Evolutionary conservation across 2,329 filamentous ascomycete species (phyloP), one percentile per base, ranked within the genome.

Genomic region (Dactylellina parvicollis): DNA sequence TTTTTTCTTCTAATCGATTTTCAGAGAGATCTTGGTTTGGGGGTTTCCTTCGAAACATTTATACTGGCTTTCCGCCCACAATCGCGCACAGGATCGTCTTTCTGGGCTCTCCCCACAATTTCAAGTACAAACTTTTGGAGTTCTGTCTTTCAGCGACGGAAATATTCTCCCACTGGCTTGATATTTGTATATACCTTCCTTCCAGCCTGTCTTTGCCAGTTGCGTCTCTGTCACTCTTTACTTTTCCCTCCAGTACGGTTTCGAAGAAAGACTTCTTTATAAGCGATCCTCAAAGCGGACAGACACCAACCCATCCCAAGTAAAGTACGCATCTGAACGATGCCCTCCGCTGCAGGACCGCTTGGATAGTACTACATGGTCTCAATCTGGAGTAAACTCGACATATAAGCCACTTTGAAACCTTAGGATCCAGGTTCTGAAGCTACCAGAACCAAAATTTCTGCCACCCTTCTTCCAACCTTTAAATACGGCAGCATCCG

Each of bases 181-280:
- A 38, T 14, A 38, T 28, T 5, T 36, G 28, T 61, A 38, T 50
- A 46, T 40, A 36, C 30, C 22, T 28, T 38, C 18, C 24, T 52
- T 20, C 20, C 32, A 9, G 2, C 14, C 47, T 28, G 24, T 32
- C 7, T 54, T 40, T 52, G 14, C 7, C 12, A 24, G 40, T 18
- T 38, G 12, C 32, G 18, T 34, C 16, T 24, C 32, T 50, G 3
- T 28, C n/a, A 22, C 16, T 36, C 20, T 56, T 28, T 40, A 14
- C n/a, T 28, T 30, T n/a, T 56, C 28, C 32, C n/a, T 56, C 16
- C 49, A n/a, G n/a, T n/a, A 38, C 38, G 30, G 66, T 60, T 69
- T 69, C 55, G 46, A 69, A 69, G 47, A 50, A 54, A 69, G 64
- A 60, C 46, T 40, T 60, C 54, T 54, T 46, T 24, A 28, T 30